These are phyloP conservation scores for Cicer bijugum DNA, from an alignment of 306 rosid species.

Conservation along the genomic window DNA sequence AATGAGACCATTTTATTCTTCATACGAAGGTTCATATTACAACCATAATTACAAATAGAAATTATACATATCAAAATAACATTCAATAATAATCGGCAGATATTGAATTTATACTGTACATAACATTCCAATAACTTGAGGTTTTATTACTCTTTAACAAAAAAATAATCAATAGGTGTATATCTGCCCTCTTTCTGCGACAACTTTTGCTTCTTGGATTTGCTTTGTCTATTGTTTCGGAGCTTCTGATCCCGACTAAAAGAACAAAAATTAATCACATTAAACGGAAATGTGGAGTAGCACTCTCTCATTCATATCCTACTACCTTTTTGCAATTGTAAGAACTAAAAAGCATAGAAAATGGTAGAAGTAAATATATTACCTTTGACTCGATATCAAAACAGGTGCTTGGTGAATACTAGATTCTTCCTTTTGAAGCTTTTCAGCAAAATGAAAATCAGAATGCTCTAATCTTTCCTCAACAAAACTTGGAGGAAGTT, in stretches of 20 bases:
- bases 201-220: conserved; percentile 66
- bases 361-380: conserved; percentile 22
- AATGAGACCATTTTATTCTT: conserved; percentile 35
- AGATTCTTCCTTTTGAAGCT: conserved; percentile 86
- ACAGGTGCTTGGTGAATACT: conserved; percentile 42
- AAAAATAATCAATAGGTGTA: conserved; percentile 75
- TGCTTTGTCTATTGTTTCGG: conserved; percentile 48
- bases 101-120: conserved; percentile 36
- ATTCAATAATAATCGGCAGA: background rate
- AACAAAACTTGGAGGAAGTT: conserved; percentile 75
- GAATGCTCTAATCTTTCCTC: conserved; percentile 87
- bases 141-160: conserved; percentile 60
- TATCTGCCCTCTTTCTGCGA: conserved; percentile 62
- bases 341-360: conserved; percentile 28
- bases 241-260: conserved; percentile 57
- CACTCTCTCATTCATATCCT: conserved; percentile 8
- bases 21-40: conserved; percentile 5
- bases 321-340: conserved; percentile 21
- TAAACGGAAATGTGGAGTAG: conserved; percentile 23
- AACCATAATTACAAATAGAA: conserved; percentile 37
- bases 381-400: conserved; percentile 60
- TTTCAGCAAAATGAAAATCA: conserved; percentile 92
- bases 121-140: conserved; percentile 29
- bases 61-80: conserved; percentile 19
- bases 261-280: conserved; percentile 30